Conservation (phyloP, 805 yeast species). For the Suhomyces faveliae region DNA sequence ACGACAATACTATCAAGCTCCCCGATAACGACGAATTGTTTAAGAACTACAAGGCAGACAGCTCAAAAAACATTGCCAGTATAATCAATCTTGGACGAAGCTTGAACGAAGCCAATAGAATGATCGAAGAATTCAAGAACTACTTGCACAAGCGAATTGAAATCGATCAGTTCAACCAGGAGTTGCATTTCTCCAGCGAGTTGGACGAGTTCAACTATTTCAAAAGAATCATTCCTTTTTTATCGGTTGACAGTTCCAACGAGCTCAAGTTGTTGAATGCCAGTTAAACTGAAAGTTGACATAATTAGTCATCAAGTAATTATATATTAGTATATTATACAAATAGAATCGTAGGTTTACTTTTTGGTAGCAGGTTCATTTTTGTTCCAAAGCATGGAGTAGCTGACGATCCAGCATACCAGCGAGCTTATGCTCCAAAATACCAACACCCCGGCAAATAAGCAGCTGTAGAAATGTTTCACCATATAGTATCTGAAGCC, state of each 20-base stretch:
- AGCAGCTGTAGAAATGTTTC: slow-evolving; percentile 18
- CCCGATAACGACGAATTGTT: slow-evolving; percentile 7
- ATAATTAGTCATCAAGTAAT: too few species aligned
- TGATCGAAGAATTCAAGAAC: slow-evolving; percentile 46
- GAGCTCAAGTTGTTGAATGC: slow-evolving; percentile 33
- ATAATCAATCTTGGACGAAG: slow-evolving; percentile 43
- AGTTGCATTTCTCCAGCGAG: slow-evolving; percentile 5
- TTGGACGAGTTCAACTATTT: slow-evolving; percentile 35
- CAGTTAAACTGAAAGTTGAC: too few species aligned
- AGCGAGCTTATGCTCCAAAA: slow-evolving; percentile 22
- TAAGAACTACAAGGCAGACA: not conserved
- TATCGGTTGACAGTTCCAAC: slow-evolving; percentile 35
- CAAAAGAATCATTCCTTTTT: slow-evolving; percentile 37
- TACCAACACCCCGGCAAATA: slow-evolving; percentile 16
- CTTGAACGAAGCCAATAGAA: slow-evolving; percentile 50
- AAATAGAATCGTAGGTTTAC: too few species aligned
- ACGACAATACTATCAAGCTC: slow-evolving; percentile 1
- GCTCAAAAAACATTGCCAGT: slow-evolving; percentile 13
- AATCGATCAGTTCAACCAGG: slow-evolving; percentile 22
- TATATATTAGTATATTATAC: too few species aligned
- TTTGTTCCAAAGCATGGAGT: slow-evolving; percentile 14
- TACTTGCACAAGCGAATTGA: slow-evolving; percentile 35
- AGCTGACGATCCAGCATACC: slow-evolving; percentile 16
- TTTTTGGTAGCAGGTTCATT: not conserved
- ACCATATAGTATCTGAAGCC: slow-evolving; percentile 28